Conservation (phyloP, 2,329 filamentous ascomycete genomes). For the Colletotrichum eleusines region DNA sequence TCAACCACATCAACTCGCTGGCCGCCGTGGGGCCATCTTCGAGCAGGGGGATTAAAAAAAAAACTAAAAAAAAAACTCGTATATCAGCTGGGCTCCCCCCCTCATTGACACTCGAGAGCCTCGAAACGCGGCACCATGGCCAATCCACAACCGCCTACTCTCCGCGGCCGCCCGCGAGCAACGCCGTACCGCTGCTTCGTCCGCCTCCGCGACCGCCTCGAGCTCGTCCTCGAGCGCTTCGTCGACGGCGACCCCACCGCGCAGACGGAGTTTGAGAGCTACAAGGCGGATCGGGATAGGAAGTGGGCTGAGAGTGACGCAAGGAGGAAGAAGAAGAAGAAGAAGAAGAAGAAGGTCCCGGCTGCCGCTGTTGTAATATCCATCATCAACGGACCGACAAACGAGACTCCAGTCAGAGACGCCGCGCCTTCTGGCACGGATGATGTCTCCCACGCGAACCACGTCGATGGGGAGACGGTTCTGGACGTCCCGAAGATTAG, state of each 20-base stretch:
- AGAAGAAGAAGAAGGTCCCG: not conserved
- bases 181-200: constrained; percentile 23
- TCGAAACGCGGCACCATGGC: not conserved
- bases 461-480: not conserved
- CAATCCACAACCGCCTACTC: not conserved
- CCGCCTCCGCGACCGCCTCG: constrained; percentile 36
- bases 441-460: not conserved
- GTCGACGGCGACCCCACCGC: constrained; percentile 28
- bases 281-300: constrained; percentile 25
- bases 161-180: not conserved
- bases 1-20: not conserved
- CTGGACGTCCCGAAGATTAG: not conserved
- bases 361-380: not conserved
- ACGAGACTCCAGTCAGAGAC: not conserved
- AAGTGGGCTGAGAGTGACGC: constrained; percentile 17
- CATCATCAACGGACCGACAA: not conserved
- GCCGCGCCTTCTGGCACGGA: not conserved
- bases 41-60: no score
- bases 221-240: constrained; percentile 28
- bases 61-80: not conserved
- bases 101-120: not conserved
- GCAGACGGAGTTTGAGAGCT: constrained; percentile 1
- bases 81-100: not conserved
- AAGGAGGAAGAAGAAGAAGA: not conserved
- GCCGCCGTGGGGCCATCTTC: not conserved